Base-by-base conservation (phyloP, 1,284 basidiomycete species). In the Phellinidium pouzarii region DNA sequence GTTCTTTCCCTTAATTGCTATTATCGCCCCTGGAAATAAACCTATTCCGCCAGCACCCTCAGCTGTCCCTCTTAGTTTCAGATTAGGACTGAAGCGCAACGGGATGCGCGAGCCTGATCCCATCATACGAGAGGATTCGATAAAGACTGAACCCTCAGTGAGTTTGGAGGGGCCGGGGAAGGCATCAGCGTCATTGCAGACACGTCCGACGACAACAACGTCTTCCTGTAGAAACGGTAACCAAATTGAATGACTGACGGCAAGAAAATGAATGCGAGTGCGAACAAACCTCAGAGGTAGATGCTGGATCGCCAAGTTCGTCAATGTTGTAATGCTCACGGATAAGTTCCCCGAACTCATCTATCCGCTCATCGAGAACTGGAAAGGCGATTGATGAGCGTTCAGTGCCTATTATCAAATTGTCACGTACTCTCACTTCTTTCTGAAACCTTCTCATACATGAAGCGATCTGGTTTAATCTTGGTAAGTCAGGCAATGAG, bases 11-110 rank as follows among this genome's bases (percentile, higher is more conserved):
- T 82, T 87, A n/a, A 97, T 65, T 2, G 87, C 91, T 0, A 89
- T 85, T 44, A 99, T 83, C 37, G 86, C 84, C 1, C 96, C 96
- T 0, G 94, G 92, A 64, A 94, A 99, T 27, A 99, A 65, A 0
- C 88, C 84, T 19, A 87, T 71, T 0, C 82, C 81, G n/a, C 79
- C 80, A 20, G 80, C 72, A 3, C 84, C 85, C 51, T 75, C 72
- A 4, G 78, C 69, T 0, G 78, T 80, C 19, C 84, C 84, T 44
- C 83, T 77, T 3, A 94, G 74, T 61, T 80, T 83, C 50, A 90
- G 70, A 31, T 73, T 69, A 2, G 79, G 69, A 41, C 86, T 75
- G 58, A 96, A 87, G 36, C 81, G 77, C 46, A 97, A 68, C 1
- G 84, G 74, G 2, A 92, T 73, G 7, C 92, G 71, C 29, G 72